Evolutionary conservation across 2,329 filamentous ascomycete genomes (phyloP).

Genomic region (Pleomassaria siparia): DNA sequence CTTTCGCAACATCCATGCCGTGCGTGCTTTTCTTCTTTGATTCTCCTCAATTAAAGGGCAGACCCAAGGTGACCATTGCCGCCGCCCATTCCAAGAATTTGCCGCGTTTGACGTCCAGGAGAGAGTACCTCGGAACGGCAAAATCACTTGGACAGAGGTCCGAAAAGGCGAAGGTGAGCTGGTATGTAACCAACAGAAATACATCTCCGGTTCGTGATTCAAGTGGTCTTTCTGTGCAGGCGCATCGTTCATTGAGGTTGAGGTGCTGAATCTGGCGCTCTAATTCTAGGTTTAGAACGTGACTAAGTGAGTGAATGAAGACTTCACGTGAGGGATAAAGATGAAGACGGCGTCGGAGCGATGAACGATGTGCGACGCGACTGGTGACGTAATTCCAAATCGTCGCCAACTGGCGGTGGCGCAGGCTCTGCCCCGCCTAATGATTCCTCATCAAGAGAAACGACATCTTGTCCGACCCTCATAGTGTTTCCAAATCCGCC

Average conservation of each 20-base stretch:
- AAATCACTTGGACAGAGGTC: too few species aligned
- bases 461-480: not conserved
- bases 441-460: conserved; percentile 24
- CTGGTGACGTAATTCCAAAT: conserved; percentile 36
- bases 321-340: not conserved
- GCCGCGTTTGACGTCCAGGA: not conserved
- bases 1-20: not conserved
- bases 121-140: not conserved
- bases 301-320: not conserved
- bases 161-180: too few species aligned
- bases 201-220: too few species aligned
- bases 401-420: conserved; percentile 22
- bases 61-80: not conserved
- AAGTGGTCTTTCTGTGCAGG: too few species aligned
- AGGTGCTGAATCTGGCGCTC: too few species aligned
- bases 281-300: not conserved
- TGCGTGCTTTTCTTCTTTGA: not conserved
- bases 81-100: not conserved
- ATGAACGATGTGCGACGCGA: conserved; percentile 4
- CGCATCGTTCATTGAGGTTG: too few species aligned
- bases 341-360: not conserved
- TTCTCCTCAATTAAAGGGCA: not conserved
- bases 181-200: too few species aligned
- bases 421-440: conserved; percentile 17
- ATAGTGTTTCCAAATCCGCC: conserved; percentile 1